Base-by-base conservation (phyloP, 805 yeast genomes). In the Ogataea degrootiae region DNA sequence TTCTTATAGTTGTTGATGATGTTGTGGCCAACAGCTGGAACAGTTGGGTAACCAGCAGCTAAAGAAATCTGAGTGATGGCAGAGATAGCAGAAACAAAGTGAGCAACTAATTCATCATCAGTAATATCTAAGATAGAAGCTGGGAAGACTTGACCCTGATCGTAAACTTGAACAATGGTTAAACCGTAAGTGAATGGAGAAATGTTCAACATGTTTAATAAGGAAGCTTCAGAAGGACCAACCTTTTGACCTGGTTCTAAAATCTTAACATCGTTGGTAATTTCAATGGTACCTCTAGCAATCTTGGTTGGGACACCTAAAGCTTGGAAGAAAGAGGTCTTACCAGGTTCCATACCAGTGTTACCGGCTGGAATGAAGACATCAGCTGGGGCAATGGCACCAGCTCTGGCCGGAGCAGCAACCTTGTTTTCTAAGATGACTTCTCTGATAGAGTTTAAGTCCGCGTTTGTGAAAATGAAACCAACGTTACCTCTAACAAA, bases 331-430 rank as follows among this genome's bases (percentile, higher is more conserved):
- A 94, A 94, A 73, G 99, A 94, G 71, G 99, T 94, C 89, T 94
- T 94, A 86, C 98, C 98, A 77, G 99, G 99, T 82, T 94, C 99
- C 96, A 94, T 91, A 87, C 98, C 97, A 66, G 99, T 94, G 96
- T 94, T 94, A 77, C 96, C 95, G 67, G 98, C 98, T 73, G 96
- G 96, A 64, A 94, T 86, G 85, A 83, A 89, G 69, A 94, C 98
- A 71, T 92, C 97, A 74, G 74, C 85, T 75, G 98, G 98, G 69
- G 99, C 97, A 71, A 89, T 72, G 70, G 98, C 98, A 89, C 99
- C 99, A 60, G 99, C 95, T 80, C 91, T 91, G 70, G 99, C 99
- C 77, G 99, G 99, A 69, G 99, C 99, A 72, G 97, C 97, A 73
- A 94, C 97, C 77, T 86, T 91, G 91, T 94, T 94, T 68, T 86